These are phyloP conservation scores for Gastrolobium villosum DNA, from an alignment of 306 rosid species.

Conservation along the genomic window DNA sequence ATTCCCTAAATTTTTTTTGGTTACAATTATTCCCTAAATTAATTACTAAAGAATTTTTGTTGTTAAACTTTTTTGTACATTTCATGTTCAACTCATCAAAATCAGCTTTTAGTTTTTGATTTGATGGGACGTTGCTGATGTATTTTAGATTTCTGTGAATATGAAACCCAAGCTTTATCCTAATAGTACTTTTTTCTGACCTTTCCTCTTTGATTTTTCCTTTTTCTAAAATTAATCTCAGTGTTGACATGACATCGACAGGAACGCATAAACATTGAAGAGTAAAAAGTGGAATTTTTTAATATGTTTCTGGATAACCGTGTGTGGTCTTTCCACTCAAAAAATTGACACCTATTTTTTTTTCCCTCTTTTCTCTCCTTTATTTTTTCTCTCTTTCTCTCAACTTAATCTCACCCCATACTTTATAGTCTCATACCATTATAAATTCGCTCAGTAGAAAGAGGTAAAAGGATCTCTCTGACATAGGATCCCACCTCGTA, in stretches of 20 bases:
- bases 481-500: conserved; percentile 49
- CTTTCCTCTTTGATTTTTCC: conserved; percentile 4
- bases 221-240: conserved; percentile 19
- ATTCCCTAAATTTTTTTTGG: too few relatives aligned
- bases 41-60: neutral
- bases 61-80: conserved; percentile 5
- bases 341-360: too few relatives aligned
- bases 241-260: conserved; percentile 43
- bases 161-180: conserved; percentile 37
- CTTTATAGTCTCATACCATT: too few relatives aligned
- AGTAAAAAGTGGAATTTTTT: too few relatives aligned
- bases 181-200: conserved; percentile 28
- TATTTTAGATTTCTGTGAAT: conserved; percentile 46
- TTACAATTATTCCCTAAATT: neutral
- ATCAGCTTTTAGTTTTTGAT: conserved; percentile 49
- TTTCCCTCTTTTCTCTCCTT: too few relatives aligned
- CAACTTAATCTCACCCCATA: too few relatives aligned
- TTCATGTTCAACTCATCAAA: neutral
- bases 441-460: too few relatives aligned
- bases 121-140: conserved; percentile 54
- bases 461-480: conserved; percentile 35
- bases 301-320: too few relatives aligned
- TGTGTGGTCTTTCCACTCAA: too few relatives aligned
- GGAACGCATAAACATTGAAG: conserved; percentile 7
- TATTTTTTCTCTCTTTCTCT: too few relatives aligned